Base-by-base conservation (phyloP, 83 land plant genomes). In the Thuja plicata region DNA sequence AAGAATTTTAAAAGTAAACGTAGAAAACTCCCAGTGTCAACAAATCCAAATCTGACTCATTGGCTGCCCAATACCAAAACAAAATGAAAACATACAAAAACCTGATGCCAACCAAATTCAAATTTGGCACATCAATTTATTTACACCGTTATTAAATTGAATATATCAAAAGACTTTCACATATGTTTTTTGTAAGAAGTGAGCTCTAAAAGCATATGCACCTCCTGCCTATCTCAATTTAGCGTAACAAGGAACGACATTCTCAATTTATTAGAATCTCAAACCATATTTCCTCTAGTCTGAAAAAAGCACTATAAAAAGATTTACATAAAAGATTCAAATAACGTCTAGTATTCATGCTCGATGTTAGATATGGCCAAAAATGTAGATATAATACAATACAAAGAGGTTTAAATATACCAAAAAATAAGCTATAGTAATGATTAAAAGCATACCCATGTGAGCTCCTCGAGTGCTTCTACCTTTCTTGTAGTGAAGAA, bases 401-500 rank as follows among this genome's bases (percentile, higher is more conserved):
- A 11, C 76, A 87, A 46, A 40, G 27, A 80, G 40, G 27, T 38
- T 79, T 32, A n/a, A 41, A 62, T 84, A 87, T 76, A 71, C 62
- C 27, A 48, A 81, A 62, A 81, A 8, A 74, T 50, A 50, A 71
- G 3, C 84, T 77, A 90, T 2, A 37, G 1, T 60, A 24, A 3
- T 52, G 6, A 57, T 37, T 60, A 37, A 57, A 38, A 37, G 13
- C 94, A 87, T 86, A 97, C 99, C 99, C 99, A 98, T 37, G 99
- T 98, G 13, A 98, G 92, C 90, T 98, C 99, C 88, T 98, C 99
- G 83, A 91, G 30, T 2, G 96, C 95, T 88, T 91, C 92, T 0
- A 98, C 95, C 34, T 90, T 89, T 91, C 97, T 93, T 86, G 94
- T 93, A 2, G 99, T 98, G 92, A 98, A 98, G 87, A 97, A 96